phyloP scores from a whole-genome alignment of 495 filamentous ascomycete species.

The Penicillium bialowiezense region DNA sequence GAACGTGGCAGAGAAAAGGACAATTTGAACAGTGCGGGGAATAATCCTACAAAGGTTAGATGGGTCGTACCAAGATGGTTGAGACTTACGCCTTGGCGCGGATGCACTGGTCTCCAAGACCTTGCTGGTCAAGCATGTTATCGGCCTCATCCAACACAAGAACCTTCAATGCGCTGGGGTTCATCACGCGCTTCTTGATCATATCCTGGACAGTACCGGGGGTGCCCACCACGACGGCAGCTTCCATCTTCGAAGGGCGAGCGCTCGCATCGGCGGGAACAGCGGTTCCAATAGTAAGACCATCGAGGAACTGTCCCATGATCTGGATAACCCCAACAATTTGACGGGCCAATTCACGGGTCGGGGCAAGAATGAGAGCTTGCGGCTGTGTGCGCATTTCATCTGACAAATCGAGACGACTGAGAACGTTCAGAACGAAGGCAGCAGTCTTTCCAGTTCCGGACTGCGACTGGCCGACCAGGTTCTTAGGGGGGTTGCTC shows the following conservation, averaged over 20 bases:
- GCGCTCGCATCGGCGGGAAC: conserved; percentile 70
- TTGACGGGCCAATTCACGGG: conserved; percentile 91
- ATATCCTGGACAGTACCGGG: conserved; percentile 90
- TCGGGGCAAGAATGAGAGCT: conserved; percentile 86
- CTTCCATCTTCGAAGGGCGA: conserved; percentile 58
- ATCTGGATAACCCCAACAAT: conserved; percentile 77
- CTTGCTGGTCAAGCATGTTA: conserved; percentile 94
- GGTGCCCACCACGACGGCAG: conserved; percentile 84
- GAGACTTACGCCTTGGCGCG: conserved; percentile 76
- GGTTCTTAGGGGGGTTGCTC: conserved; percentile 75
- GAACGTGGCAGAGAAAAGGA: conserved; percentile 97
- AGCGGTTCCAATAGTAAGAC: conserved; percentile 69
- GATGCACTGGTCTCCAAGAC: conserved; percentile 89
- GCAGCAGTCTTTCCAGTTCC: conserved; percentile 98
- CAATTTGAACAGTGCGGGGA: conserved; percentile 69
- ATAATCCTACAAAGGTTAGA: too few relatives aligned
- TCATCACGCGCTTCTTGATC: conserved; percentile 67
- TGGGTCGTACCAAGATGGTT: too few relatives aligned
- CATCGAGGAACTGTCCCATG: conserved; percentile 78
- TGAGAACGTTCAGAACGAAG: conserved; percentile 87
- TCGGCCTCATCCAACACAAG: conserved; percentile 92
- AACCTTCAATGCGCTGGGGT: conserved; percentile 63
- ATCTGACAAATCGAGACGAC: conserved; percentile 71
- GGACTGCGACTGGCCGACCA: conserved; percentile 97
- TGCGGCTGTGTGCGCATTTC: conserved; percentile 60